These are phyloP conservation scores for Vachellia collinsii DNA, from an alignment of 306 rosid species.

Conservation along the genomic window DNA sequence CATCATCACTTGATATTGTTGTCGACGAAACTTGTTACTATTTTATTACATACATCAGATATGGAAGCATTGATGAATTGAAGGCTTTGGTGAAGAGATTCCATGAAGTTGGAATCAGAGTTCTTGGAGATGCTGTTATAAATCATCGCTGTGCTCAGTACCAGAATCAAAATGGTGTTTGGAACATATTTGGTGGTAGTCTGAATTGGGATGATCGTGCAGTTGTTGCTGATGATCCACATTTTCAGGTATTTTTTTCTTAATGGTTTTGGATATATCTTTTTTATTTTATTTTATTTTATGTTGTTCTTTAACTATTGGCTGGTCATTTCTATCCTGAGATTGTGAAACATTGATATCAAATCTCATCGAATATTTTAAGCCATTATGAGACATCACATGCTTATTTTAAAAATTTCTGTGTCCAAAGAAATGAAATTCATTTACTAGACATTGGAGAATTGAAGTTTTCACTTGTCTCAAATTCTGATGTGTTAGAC, in stretches of 20 bases:
- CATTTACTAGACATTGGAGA: neutral
- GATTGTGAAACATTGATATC: slow-evolving; percentile 24
- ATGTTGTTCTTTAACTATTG: neutral
- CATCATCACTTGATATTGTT: slow-evolving; percentile 4
- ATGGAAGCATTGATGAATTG: slow-evolving; percentile 77
- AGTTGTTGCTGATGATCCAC: slow-evolving; percentile 85
- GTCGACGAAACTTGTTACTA: slow-evolving; percentile 26
- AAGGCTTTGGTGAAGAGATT: slow-evolving; percentile 67
- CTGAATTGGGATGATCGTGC: slow-evolving; percentile 90
- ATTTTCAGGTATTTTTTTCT: slow-evolving; percentile 72
- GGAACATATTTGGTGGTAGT: slow-evolving; percentile 88
- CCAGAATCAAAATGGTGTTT: slow-evolving; percentile 79
- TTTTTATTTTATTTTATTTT: slow-evolving; percentile 16
- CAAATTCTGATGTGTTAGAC: neutral
- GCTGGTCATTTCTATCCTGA: neutral
- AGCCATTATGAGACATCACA: neutral
- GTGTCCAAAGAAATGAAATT: neutral
- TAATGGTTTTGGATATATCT: neutral
- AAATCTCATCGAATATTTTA: neutral
- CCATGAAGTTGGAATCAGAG: slow-evolving; percentile 70
- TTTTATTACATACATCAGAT: slow-evolving; percentile 51
- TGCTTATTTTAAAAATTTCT: neutral
- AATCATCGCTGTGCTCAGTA: slow-evolving; percentile 90
- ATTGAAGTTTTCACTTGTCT: neutral
- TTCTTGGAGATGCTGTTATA: slow-evolving; percentile 87